Evolutionary conservation across 1,284 basidiomycete species (phyloP).

Genomic region (Gastroboletus turbinatus): DNA sequence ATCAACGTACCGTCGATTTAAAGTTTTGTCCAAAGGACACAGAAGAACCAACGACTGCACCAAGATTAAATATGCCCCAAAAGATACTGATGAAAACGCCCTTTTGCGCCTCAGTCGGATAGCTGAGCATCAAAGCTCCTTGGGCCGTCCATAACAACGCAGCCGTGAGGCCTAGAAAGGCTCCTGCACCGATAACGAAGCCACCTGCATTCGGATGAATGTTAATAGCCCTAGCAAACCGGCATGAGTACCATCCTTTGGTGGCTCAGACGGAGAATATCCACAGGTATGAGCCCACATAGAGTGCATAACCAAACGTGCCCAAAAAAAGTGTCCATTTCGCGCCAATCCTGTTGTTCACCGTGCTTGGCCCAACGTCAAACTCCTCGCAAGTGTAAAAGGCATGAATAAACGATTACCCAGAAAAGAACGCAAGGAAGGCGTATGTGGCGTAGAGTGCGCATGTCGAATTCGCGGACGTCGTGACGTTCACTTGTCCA

Average conservation of each 20-base stretch:
- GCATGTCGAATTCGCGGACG: constrained; percentile 36
- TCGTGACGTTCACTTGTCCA: constrained; percentile 36
- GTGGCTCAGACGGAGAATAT: constrained; percentile 4
- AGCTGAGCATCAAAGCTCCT: constrained; percentile 62
- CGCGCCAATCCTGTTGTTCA: constrained; percentile 56
- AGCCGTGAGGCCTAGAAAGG: constrained; percentile 61
- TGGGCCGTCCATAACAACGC: constrained; percentile 68
- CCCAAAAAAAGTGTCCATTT: constrained; percentile 54
- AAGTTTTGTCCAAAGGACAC: constrained; percentile 56
- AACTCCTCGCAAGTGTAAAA: neutral
- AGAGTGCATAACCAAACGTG: constrained; percentile 49
- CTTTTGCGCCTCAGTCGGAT: constrained; percentile 58
- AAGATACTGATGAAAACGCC: constrained; percentile 61
- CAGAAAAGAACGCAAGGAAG: constrained; percentile 44
- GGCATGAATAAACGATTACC: constrained; percentile 28
- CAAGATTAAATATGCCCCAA: constrained; percentile 69
- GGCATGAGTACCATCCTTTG: neutral
- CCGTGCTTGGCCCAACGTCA: constrained; percentile 34
- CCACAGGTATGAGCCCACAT: constrained; percentile 51
- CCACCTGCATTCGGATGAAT: constrained; percentile 40
- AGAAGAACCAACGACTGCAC: constrained; percentile 60
- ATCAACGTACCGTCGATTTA: constrained; percentile 32
- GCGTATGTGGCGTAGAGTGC: constrained; percentile 47
- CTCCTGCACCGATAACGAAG: constrained; percentile 57
- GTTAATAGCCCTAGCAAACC: constrained; percentile 39